These are phyloP conservation scores for Zymoseptoria passerinii DNA, from an alignment of 2,329 filamentous ascomycete species.

Conservation along the genomic window DNA sequence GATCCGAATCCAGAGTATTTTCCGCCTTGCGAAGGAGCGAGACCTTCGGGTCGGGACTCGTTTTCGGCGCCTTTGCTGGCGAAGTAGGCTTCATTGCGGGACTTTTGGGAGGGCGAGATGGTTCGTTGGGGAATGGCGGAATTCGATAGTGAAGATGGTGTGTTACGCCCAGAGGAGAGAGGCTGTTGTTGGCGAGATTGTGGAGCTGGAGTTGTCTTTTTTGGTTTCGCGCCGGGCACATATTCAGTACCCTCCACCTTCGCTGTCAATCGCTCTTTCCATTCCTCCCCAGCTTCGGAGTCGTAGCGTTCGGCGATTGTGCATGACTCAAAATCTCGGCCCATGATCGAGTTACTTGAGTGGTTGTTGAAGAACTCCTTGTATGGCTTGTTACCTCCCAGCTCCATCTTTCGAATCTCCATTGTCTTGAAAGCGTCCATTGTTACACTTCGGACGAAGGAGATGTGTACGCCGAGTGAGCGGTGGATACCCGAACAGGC, in stretches of 20 bases:
- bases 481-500: constrained; percentile 92
- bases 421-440: constrained; percentile 97
- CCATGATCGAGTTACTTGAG: constrained; percentile 37
- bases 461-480: constrained; percentile 93
- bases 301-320: constrained; percentile 88
- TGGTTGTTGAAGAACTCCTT: constrained; percentile 70
- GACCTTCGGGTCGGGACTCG: constrained; percentile 59
- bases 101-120: constrained; percentile 39
- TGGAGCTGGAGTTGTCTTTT: constrained; percentile 16
- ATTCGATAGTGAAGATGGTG: background rate
- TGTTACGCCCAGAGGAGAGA: constrained; percentile 11
- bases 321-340: constrained; percentile 65
- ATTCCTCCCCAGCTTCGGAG: constrained; percentile 85
- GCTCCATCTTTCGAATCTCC: constrained; percentile 89
- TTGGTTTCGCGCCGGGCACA: constrained; percentile 44
- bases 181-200: constrained; percentile 18
- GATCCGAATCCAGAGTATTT: constrained; percentile 90
- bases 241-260: constrained; percentile 86
- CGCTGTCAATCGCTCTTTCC: constrained; percentile 79
- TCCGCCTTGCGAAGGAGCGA: constrained; percentile 84
- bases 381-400: constrained; percentile 84
- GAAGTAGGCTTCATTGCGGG: constrained; percentile 81
- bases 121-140: constrained; percentile 15
- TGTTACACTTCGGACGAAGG: constrained; percentile 92
- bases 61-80: constrained; percentile 77